These are phyloP conservation scores for Colletotrichum spinosum DNA, from an alignment of 2,329 filamentous ascomycete species.

Conservation along the genomic window DNA sequence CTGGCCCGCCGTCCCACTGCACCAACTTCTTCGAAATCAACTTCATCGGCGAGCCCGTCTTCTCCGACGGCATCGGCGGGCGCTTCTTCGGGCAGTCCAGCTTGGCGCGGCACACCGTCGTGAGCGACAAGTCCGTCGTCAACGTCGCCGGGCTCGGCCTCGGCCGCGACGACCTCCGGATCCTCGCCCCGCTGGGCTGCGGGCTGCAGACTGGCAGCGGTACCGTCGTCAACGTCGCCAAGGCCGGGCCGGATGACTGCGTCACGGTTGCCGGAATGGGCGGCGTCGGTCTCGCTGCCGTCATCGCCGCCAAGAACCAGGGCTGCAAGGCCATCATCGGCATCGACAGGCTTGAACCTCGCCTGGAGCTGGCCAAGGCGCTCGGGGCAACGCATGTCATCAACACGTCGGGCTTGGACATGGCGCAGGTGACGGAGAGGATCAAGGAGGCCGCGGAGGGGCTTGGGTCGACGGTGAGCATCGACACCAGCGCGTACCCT, in stretches of 20 bases:
- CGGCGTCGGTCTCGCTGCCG: conserved; percentile 48
- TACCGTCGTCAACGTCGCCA: conserved; percentile 48
- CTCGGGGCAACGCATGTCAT: conserved; percentile 50
- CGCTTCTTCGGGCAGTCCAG: conserved; percentile 50
- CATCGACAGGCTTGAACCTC: conserved; percentile 42
- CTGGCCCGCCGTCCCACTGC: conserved; percentile 60
- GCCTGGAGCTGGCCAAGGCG: conserved; percentile 41
- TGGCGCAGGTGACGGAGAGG: conserved; percentile 42
- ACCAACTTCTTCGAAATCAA: conserved; percentile 59
- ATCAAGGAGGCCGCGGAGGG: conserved; percentile 56
- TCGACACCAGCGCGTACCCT: conserved; percentile 62
- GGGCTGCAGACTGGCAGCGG: conserved; percentile 52
- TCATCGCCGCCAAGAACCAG: conserved; percentile 47
- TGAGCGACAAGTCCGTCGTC: conserved; percentile 45
- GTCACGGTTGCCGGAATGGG: conserved; percentile 50
- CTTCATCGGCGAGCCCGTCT: conserved; percentile 47
- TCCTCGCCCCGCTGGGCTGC: conserved; percentile 50
- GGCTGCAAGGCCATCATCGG: conserved; percentile 42
- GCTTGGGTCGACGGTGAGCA: conserved; percentile 55
- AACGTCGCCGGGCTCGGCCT: conserved; percentile 34
- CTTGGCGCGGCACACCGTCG: conserved; percentile 46
- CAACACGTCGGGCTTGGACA: conserved; percentile 37
- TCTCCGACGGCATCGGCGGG: conserved; percentile 37
- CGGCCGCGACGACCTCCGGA: conserved; percentile 40
- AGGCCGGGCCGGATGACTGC: conserved; percentile 41